These are phyloP conservation scores for Prunus padus DNA, from an alignment of 306 rosid species.

Conservation along the genomic window DNA sequence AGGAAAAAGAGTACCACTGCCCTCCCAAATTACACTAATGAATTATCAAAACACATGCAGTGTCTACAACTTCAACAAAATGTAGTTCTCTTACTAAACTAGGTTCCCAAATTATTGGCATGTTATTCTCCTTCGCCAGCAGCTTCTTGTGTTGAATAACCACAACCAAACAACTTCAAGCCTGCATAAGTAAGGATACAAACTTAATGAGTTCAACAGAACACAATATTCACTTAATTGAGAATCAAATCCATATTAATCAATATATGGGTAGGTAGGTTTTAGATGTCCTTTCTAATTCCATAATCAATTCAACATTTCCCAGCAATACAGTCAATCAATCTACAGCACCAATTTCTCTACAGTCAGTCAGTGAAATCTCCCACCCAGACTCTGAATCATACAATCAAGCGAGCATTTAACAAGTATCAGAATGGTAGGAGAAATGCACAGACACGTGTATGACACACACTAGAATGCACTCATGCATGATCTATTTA, in stretches of 20 bases:
- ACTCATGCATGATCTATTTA: not conserved
- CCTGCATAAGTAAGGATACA: too few species aligned
- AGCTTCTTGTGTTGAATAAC: too few species aligned
- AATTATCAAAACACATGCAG: too few species aligned
- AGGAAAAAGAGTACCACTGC: too few species aligned
- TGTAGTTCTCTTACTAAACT: too few species aligned
- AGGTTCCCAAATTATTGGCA: too few species aligned
- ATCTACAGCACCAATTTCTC: not conserved
- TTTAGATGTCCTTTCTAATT: not conserved
- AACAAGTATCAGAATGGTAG: constrained; percentile 11
- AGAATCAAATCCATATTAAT: too few species aligned
- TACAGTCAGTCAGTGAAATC: constrained; percentile 20
- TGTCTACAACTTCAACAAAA: too few species aligned
- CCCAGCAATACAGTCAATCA: not conserved
- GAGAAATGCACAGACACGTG: not conserved
- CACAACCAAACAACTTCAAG: not conserved
- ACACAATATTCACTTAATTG: not conserved
- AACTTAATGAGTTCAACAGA: not conserved
- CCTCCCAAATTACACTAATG: too few species aligned
- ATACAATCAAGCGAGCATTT: constrained; percentile 31
- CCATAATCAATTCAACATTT: not conserved
- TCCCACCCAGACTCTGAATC: constrained; percentile 56
- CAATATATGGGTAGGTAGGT: not conserved
- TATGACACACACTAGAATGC: not conserved
- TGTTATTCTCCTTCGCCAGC: too few species aligned